phyloP scores from a whole-genome alignment of 2,329 filamentous ascomycete species.

The Aschersonia sp. region DNA sequence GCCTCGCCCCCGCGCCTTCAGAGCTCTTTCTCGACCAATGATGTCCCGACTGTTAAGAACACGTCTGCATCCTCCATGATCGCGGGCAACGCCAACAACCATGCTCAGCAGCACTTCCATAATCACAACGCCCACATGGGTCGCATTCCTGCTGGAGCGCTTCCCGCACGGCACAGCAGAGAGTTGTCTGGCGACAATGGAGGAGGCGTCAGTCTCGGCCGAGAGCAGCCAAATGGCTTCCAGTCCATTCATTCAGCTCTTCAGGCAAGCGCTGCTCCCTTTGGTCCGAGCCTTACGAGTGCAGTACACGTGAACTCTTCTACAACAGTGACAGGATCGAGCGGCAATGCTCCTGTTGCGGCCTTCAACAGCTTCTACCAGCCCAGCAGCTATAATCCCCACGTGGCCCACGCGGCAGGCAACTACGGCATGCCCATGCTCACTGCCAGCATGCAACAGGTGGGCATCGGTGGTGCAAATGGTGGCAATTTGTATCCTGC shows the following conservation, averaged over 20 bases:
- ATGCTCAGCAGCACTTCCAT: slow-evolving; percentile 50
- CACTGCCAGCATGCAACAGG: slow-evolving; percentile 52
- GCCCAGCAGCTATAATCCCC: slow-evolving; percentile 13
- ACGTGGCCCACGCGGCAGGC: slow-evolving; percentile 8
- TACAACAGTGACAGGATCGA: slow-evolving; percentile 10
- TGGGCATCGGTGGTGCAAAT: slow-evolving; percentile 34
- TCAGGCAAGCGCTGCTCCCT: slow-evolving; percentile 67
- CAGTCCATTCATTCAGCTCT: slow-evolving; percentile 56
- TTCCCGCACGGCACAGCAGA: slow-evolving; percentile 56
- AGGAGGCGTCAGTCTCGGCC: slow-evolving; percentile 16
- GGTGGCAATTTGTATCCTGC: slow-evolving; percentile 32
- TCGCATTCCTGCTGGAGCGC: slow-evolving; percentile 54
- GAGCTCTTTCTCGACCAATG: slow-evolving; percentile 80
- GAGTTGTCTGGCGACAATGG: slow-evolving; percentile 45
- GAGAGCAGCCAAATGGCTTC: slow-evolving; percentile 33
- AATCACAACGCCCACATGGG: slow-evolving; percentile 74
- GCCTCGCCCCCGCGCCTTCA: slow-evolving; percentile 61
- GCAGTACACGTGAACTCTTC: slow-evolving; percentile 13
- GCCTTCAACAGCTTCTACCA: slow-evolving; percentile 19
- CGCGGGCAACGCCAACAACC: slow-evolving; percentile 36
- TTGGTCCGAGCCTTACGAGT: slow-evolving; percentile 44
- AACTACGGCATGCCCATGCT: slow-evolving; percentile 33
- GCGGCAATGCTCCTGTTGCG: slow-evolving; percentile 10
- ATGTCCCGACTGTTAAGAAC: slow-evolving; percentile 74
- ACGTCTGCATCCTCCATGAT: slow-evolving; percentile 30